phyloP scores from a whole-genome alignment of 306 rosid species.

The Morella rubra region DNA sequence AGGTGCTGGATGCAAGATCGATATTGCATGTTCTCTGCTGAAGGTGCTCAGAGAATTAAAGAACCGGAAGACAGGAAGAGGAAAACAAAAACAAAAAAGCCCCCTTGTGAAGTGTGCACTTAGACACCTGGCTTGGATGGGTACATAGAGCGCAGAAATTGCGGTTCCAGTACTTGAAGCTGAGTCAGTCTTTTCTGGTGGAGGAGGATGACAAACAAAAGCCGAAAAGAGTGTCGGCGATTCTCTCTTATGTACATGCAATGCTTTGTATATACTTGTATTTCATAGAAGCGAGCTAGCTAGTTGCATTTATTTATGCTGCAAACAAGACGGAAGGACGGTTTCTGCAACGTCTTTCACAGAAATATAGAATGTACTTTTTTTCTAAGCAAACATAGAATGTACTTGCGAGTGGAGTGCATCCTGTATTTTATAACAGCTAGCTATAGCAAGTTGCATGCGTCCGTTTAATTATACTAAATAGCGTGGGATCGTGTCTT shows the following conservation, averaged over 20 bases:
- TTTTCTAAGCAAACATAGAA: too few species aligned
- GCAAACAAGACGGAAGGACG: background rate
- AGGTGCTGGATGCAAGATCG: background rate
- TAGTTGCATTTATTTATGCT: slow-evolving; percentile 6
- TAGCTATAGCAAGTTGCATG: background rate
- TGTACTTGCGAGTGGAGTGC: background rate
- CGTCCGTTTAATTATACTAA: too few species aligned
- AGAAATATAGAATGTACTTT: too few species aligned
- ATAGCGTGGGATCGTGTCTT: too few species aligned
- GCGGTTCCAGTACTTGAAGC: background rate
- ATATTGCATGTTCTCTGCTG: too few species aligned
- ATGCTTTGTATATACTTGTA: background rate
- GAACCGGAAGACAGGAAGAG: too few species aligned
- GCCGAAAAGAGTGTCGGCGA: background rate
- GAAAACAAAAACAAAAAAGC: too few species aligned
- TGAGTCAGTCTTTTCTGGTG: too few species aligned
- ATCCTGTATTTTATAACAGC: background rate
- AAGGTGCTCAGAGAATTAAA: too few species aligned
- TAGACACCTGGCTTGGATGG: background rate
- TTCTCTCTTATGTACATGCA: background rate
- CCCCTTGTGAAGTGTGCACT: too few species aligned
- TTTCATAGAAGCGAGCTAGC: background rate
- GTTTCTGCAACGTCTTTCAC: background rate
- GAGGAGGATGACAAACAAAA: background rate
- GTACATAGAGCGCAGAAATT: background rate